Evolutionary conservation across 1,284 basidiomycete species (phyloP).

Genomic region (Ustilago nuda): DNA sequence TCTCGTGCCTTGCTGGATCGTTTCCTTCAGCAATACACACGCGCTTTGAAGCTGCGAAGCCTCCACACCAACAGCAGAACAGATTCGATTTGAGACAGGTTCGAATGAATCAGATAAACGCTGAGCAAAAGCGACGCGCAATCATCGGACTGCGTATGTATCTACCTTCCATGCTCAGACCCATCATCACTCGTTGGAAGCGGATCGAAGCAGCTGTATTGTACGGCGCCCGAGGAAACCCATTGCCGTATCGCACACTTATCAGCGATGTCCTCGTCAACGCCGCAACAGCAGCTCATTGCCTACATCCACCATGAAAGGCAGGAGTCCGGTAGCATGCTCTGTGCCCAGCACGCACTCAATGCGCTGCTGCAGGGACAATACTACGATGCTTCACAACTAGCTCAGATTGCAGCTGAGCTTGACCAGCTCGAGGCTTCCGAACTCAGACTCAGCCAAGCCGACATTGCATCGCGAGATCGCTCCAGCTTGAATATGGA

Average conservation of each 20-base stretch:
- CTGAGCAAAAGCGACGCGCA: slow-evolving; percentile 13
- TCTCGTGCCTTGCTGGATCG: no score
- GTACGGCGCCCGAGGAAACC: neutral
- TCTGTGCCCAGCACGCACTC: slow-evolving; percentile 67
- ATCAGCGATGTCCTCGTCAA: slow-evolving; percentile 33
- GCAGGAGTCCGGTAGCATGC: slow-evolving; percentile 66
- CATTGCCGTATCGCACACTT: slow-evolving; percentile 2
- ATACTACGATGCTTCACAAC: slow-evolving; percentile 65
- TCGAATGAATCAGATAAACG: slow-evolving; percentile 7
- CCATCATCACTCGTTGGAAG: slow-evolving; percentile 2
- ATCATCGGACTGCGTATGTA: slow-evolving; percentile 2
- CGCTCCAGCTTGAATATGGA: slow-evolving; percentile 61
- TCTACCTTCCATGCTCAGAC: neutral
- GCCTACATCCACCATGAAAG: slow-evolving; percentile 60
- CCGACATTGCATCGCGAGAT: slow-evolving; percentile 42
- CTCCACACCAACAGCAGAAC: slow-evolving; percentile 14
- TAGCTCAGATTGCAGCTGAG: slow-evolving; percentile 59
- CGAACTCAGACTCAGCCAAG: slow-evolving; percentile 47
- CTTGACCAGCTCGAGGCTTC: slow-evolving; percentile 49
- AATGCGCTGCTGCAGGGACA: slow-evolving; percentile 64
- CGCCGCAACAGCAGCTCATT: slow-evolving; percentile 54
- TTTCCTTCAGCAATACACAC: neutral
- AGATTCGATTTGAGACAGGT: neutral
- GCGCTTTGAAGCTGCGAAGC: slow-evolving; percentile 10
- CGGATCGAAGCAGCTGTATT: neutral